phyloP scores from a whole-genome alignment of 169 alveolate species.

The Amoebophrya sp. region DNA sequence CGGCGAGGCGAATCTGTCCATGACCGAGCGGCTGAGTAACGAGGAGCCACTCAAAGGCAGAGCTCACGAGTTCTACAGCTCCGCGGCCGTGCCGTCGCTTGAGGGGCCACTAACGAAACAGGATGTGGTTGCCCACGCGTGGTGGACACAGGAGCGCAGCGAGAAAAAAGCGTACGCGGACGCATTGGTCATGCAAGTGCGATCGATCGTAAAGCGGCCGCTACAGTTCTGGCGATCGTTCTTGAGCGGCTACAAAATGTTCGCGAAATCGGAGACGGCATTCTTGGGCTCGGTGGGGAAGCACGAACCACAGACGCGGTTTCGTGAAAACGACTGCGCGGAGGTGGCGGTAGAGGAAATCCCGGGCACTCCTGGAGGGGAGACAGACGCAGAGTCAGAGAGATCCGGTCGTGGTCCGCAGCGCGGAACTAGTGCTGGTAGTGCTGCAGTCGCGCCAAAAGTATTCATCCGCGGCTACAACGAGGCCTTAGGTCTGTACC shows the following conservation, averaged over 20 bases:
- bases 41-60: not conserved
- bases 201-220: not conserved
- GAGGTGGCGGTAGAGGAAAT: not conserved
- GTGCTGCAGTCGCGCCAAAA: no score
- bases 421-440: no score
- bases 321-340: not conserved
- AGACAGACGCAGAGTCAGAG: not conserved
- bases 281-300: not conserved
- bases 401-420: no score
- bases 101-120: not conserved
- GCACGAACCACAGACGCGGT: not conserved
- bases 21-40: not conserved
- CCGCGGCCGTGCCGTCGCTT: not conserved
- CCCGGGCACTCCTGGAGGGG: not conserved
- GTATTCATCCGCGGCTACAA: no score
- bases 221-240: not conserved
- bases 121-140: not conserved
- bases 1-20: no score
- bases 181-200: not conserved
- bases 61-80: not conserved
- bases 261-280: not conserved
- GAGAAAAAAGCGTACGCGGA: not conserved
- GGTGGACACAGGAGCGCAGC: not conserved
- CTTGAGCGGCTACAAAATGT: not conserved
- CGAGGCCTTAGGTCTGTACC: no score